phyloP scores from a whole-genome alignment of 305 asterid genomes.

The Caryopteris hybrid region DNA sequence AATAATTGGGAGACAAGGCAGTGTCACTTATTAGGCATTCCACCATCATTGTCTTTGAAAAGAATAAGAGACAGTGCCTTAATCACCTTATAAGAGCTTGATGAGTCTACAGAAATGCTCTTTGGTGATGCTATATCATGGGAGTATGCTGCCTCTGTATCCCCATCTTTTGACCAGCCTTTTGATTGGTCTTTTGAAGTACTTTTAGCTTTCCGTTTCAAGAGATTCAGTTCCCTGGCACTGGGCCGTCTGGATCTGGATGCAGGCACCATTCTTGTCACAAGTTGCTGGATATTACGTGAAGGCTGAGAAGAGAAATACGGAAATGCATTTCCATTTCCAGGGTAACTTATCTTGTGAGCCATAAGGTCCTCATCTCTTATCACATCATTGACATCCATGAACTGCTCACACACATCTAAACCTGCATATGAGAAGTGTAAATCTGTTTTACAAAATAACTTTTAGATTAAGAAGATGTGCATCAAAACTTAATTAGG shows the following conservation, averaged over 20 bases:
- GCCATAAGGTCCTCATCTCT: slow-evolving; percentile 89
- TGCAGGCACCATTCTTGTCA: slow-evolving; percentile 78
- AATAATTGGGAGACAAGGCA: neutral
- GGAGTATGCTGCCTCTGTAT: slow-evolving; percentile 57
- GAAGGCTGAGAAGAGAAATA: slow-evolving; percentile 62
- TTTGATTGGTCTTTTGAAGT: slow-evolving; percentile 84
- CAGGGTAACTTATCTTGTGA: slow-evolving; percentile 56
- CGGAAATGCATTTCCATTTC: slow-evolving; percentile 60
- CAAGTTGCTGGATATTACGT: slow-evolving; percentile 65
- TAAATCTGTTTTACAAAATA: slow-evolving; percentile 17
- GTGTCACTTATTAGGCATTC: neutral
- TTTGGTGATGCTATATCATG: slow-evolving; percentile 70
- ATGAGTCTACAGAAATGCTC: slow-evolving; percentile 49
- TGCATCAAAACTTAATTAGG: neutral
- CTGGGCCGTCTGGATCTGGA: slow-evolving; percentile 91
- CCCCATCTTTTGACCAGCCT: slow-evolving; percentile 82
- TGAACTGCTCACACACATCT: slow-evolving; percentile 92
- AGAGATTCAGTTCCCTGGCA: slow-evolving; percentile 94
- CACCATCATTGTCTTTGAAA: neutral
- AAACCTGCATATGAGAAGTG: slow-evolving; percentile 57
- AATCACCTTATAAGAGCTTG: slow-evolving; percentile 72
- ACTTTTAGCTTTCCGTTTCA: slow-evolving; percentile 90
- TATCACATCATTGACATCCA: slow-evolving; percentile 95
- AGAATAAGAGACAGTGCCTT: neutral
- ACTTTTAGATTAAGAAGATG: neutral